Percentiles rank a stretch among this genome's conserved stretches.
Evolutionary conservation across 768 basidiomycete genomes (phyloP).

Genomic region (Crepidotus variabilis): DNA sequence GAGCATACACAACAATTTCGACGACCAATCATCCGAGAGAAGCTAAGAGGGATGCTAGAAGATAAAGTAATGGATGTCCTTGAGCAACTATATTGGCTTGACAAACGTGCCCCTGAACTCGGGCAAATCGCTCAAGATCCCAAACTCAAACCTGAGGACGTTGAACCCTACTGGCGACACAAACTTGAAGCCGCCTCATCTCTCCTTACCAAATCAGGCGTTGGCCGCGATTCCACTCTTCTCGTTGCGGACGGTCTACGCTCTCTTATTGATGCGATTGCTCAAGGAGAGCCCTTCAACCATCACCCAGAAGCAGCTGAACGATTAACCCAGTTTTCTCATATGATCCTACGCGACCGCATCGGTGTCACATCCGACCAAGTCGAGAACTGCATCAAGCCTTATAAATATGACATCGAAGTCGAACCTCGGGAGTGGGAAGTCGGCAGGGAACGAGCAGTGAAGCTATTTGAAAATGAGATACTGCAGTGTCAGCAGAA

Average conservation of each 20-base stretch:
- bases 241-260: conserved; percentile 94
- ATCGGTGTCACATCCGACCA: conserved; percentile 96
- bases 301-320: conserved; percentile 88
- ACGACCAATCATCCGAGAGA: conserved; percentile 82
- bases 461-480: conserved; percentile 84
- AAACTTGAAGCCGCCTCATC: conserved; percentile 94
- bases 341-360: conserved; percentile 88
- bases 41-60: conserved; percentile 90
- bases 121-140: conserved; percentile 64
- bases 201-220: conserved; percentile 91
- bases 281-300: conserved; percentile 84
- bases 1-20: conserved; percentile 82
- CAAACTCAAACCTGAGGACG: conserved; percentile 64
- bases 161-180: conserved; percentile 93
- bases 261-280: conserved; percentile 85
- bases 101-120: conserved; percentile 80
- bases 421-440: conserved; percentile 94
- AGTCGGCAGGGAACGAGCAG: conserved; percentile 66
- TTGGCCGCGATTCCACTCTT: conserved; percentile 90
- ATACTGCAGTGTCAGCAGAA: conserved; percentile 79
- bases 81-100: conserved; percentile 96
- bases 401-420: conserved; percentile 97
- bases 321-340: conserved; percentile 87
- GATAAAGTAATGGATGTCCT: conserved; percentile 97
- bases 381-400: conserved; percentile 99